Conservation (phyloP, 805 yeast species). For the Starmerella apicola region DNA sequence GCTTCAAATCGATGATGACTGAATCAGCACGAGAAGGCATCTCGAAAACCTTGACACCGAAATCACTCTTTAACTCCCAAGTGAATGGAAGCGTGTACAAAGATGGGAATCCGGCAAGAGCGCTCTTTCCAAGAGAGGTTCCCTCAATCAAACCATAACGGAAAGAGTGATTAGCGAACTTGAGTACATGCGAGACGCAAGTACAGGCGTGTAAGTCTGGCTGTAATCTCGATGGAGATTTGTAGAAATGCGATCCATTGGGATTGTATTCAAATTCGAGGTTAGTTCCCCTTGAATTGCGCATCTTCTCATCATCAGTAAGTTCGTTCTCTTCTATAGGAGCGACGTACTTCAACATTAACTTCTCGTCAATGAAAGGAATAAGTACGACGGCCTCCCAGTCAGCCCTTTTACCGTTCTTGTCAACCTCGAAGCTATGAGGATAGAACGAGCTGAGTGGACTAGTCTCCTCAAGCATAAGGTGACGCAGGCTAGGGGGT, state of each 20-base stretch:
- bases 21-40: conserved; percentile 77
- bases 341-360: conserved; percentile 59
- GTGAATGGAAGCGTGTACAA: conserved; percentile 56
- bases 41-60: conserved; percentile 67
- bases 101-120: conserved; percentile 85
- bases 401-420: conserved; percentile 87
- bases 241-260: conserved; percentile 52
- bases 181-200: conserved; percentile 6
- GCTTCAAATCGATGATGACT: conserved; percentile 51
- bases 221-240: conserved; percentile 64
- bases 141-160: conserved; percentile 48
- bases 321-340: conserved; percentile 47
- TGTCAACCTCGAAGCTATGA: conserved; percentile 69
- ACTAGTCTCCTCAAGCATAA: conserved; percentile 77
- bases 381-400: conserved; percentile 97
- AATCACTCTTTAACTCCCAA: conserved; percentile 36
- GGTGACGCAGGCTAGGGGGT: conserved; percentile 61
- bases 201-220: conserved; percentile 67
- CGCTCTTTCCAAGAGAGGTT: conserved; percentile 55
- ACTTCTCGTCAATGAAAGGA: conserved; percentile 76
- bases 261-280: conserved; percentile 63
- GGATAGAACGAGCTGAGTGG: conserved; percentile 90
- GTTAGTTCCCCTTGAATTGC: conserved; percentile 68
- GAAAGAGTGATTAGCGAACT: conserved; percentile 9
- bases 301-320: conserved; percentile 52